Conservation (phyloP, 2,329 filamentous ascomycete genomes). For the Fusarium pseudograminearum region DNA sequence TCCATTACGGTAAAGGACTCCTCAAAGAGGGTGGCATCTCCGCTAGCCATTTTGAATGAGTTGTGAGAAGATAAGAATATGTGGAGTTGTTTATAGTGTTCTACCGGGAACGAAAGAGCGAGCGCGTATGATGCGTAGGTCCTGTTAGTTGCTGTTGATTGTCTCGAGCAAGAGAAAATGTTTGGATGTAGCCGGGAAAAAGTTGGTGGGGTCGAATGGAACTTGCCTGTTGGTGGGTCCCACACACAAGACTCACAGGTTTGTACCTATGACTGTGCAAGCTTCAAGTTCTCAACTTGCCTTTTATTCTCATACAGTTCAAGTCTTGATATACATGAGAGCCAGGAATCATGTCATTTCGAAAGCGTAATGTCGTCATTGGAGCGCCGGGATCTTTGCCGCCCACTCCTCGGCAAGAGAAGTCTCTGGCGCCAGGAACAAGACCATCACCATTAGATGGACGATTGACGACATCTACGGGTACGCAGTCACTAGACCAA, state of each 20-base stretch:
- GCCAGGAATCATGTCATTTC: conserved; percentile 63
- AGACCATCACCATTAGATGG: conserved; percentile 91
- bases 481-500: conserved; percentile 85
- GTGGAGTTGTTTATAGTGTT: background rate
- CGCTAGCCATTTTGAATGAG: conserved; percentile 55
- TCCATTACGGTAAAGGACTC: conserved; percentile 87
- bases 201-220: conserved; percentile 37
- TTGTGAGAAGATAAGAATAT: background rate
- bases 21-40: conserved; percentile 93
- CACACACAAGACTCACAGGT: conserved; percentile 15
- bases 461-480: conserved; percentile 89
- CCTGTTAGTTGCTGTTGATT: conserved; percentile 12
- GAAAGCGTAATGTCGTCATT: conserved; percentile 68
- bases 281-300: background rate
- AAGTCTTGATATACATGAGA: background rate
- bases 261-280: background rate
- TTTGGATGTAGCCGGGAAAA: conserved; percentile 39
- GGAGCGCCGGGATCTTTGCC: conserved; percentile 47
- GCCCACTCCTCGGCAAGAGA: conserved; percentile 49
- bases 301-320: background rate
- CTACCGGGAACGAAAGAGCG: background rate
- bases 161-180: conserved; percentile 41
- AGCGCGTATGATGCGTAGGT: background rate
- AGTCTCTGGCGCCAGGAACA: conserved; percentile 62
- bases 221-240: conserved; percentile 17